phyloP scores from a whole-genome alignment of 495 filamentous ascomycete species.

The Penicillium verhagenii region DNA sequence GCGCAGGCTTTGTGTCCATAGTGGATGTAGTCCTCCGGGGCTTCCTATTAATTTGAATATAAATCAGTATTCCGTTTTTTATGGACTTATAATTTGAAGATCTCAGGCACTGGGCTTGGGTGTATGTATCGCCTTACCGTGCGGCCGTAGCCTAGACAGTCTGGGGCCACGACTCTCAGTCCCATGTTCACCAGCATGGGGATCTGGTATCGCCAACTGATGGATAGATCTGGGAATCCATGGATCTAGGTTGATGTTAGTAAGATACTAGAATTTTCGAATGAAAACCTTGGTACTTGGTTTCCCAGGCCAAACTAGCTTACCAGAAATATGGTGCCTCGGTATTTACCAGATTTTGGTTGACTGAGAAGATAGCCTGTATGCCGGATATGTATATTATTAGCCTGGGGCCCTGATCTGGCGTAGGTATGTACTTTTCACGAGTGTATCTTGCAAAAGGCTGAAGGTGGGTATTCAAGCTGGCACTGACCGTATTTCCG shows the following conservation, averaged over 20 bases:
- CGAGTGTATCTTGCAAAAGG: no score
- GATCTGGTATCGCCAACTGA: constrained; percentile 83
- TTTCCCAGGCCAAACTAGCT: background rate
- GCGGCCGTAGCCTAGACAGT: constrained; percentile 78
- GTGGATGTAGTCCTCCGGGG: constrained; percentile 50
- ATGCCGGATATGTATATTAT: constrained; percentile 9
- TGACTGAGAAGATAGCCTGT: constrained; percentile 65
- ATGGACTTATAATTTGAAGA: background rate
- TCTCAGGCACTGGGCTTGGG: no score
- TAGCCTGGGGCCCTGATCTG: background rate
- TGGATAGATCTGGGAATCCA: constrained; percentile 66
- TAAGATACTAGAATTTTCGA: no score
- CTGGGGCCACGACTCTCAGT: constrained; percentile 71
- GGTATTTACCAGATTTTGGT: constrained; percentile 50
- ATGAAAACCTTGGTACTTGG: no score
- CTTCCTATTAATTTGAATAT: constrained; percentile 44
- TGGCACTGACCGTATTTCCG: constrained; percentile 56
- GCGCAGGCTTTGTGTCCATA: constrained; percentile 71
- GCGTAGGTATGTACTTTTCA: no score
- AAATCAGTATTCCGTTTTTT: background rate
- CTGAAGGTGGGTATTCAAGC: background rate
- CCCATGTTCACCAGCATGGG: constrained; percentile 67
- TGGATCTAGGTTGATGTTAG: constrained; percentile 47
- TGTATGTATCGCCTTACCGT: constrained; percentile 48
- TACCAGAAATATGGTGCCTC: constrained; percentile 67